Conservation (phyloP, 768 basidiomycete genomes). For the Tulasnella sp. region DNA sequence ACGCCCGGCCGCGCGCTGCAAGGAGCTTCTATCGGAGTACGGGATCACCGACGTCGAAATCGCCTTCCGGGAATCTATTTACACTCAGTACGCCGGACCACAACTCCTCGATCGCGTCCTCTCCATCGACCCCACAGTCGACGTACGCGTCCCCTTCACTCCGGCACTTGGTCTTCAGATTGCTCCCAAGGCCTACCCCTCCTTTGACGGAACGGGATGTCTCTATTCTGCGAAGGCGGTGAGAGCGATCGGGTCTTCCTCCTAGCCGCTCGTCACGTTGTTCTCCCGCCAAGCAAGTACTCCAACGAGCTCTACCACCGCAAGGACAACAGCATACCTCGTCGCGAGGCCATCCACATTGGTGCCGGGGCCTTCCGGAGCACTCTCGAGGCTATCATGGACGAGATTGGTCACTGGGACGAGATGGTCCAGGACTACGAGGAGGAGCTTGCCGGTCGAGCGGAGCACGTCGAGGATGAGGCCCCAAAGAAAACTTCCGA, state of each 20-base stretch:
- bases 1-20: neutral
- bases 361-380: conserved; percentile 17
- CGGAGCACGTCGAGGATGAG: neutral
- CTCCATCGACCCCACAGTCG: conserved; percentile 4
- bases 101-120: conserved; percentile 10
- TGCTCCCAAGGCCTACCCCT: conserved; percentile 1
- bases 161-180: conserved; percentile 3
- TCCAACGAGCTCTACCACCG: neutral
- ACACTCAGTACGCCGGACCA: conserved; percentile 1
- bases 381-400: conserved; percentile 11
- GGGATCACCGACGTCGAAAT: neutral
- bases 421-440: conserved; percentile 16
- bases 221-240: conserved; percentile 11
- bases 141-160: conserved; percentile 8
- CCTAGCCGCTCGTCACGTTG: conserved; percentile 12
- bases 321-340: neutral
- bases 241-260: conserved; percentile 11
- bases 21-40: conserved; percentile 6
- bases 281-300: conserved; percentile 3
- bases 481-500: neutral
- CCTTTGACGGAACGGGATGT: neutral
- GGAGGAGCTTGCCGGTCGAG: conserved; percentile 10
- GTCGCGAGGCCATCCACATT: conserved; percentile 16
- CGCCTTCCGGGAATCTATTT: conserved; percentile 12
- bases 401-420: conserved; percentile 2